Evolutionary conservation across 495 filamentous ascomycete genomes (phyloP).

Genomic region (Amniculicola lignicola): DNA sequence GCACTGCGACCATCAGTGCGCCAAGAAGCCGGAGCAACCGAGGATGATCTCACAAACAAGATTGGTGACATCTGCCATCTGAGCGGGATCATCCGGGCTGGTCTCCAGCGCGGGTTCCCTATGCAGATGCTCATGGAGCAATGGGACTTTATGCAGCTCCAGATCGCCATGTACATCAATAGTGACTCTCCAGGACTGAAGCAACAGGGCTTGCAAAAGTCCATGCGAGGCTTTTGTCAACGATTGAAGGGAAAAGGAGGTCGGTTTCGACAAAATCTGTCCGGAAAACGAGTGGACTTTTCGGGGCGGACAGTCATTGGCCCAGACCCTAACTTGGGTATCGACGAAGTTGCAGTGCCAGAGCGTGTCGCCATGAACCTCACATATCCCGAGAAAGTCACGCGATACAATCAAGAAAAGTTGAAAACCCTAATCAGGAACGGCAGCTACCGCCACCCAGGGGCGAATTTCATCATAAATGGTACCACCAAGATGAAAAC

Average conservation of each 20-base stretch:
- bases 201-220: slow-evolving; percentile 68
- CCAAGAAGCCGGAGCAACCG: slow-evolving; percentile 86
- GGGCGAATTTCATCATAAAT: slow-evolving; percentile 80
- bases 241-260: slow-evolving; percentile 95
- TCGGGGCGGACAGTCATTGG: slow-evolving; percentile 97
- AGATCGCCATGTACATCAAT: slow-evolving; percentile 96
- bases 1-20: slow-evolving; percentile 90
- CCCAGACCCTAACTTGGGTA: slow-evolving; percentile 88
- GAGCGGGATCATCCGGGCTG: slow-evolving; percentile 75
- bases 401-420: slow-evolving; percentile 78
- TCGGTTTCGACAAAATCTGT: slow-evolving; percentile 92
- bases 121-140: slow-evolving; percentile 93
- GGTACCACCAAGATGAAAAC: neutral
- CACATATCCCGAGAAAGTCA: slow-evolving; percentile 88
- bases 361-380: slow-evolving; percentile 86
- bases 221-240: slow-evolving; percentile 90
- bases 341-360: slow-evolving; percentile 92
- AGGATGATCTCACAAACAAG: slow-evolving; percentile 95
- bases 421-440: slow-evolving; percentile 66
- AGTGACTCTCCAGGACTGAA: slow-evolving; percentile 90
- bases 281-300: slow-evolving; percentile 97
- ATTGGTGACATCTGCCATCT: slow-evolving; percentile 89
- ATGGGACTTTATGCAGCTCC: slow-evolving; percentile 94
- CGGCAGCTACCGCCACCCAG: slow-evolving; percentile 75
- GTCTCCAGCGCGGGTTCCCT: slow-evolving; percentile 73